Conservation (phyloP, 1,284 basidiomycete genomes). For the Pseudozyma sp. region DNA sequence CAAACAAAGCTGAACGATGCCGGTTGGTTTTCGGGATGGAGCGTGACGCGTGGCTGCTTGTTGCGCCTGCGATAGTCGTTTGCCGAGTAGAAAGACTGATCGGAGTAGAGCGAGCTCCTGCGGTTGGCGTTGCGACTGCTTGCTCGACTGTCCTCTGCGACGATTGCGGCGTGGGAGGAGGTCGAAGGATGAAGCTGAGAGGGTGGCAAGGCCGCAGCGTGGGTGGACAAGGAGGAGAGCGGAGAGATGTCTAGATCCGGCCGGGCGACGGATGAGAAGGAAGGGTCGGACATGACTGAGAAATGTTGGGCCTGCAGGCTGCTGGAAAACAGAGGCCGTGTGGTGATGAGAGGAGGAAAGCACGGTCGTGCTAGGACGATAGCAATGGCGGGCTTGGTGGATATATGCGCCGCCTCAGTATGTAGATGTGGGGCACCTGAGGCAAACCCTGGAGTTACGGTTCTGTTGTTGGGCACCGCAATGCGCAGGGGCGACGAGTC, state of each 20-base stretch:
- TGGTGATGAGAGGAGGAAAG: not conserved
- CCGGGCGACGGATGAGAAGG: not conserved
- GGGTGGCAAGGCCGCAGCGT: constrained; percentile 8
- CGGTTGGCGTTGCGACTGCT: constrained; percentile 19
- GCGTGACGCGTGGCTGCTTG: constrained; percentile 37
- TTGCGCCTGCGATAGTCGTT: constrained; percentile 40
- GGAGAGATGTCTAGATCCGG: not conserved
- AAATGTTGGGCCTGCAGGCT: not conserved
- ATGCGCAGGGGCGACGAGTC: no score
- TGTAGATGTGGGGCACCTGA: no score
- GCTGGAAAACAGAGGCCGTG: not conserved
- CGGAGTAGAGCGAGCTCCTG: constrained; percentile 29
- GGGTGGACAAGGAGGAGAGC: not conserved
- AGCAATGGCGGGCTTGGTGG: no score
- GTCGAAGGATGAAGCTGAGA: constrained; percentile 2
- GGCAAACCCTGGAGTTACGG: no score
- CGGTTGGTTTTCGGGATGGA: constrained; percentile 42
- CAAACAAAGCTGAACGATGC: constrained; percentile 64
- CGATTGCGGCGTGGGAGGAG: not conserved
- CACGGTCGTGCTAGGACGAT: no score
- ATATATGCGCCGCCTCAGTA: no score
- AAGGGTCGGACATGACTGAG: constrained; percentile 5
- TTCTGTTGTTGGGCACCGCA: no score
- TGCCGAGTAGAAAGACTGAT: constrained; percentile 46
- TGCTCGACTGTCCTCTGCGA: not conserved